Evolutionary conservation across 1,284 basidiomycete species (phyloP).

Genomic region (Tylopilus sp.): DNA sequence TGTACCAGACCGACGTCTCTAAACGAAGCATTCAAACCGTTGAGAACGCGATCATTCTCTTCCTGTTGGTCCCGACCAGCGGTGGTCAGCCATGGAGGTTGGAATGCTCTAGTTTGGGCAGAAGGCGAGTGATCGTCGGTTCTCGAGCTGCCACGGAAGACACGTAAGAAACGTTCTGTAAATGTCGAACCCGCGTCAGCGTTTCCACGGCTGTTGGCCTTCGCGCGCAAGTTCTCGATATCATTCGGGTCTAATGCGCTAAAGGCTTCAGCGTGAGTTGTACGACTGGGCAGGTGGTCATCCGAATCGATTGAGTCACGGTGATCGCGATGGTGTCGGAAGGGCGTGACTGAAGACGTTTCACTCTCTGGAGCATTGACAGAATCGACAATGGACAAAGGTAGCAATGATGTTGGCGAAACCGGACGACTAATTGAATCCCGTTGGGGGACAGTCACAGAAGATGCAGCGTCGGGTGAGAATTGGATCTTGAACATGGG

Average conservation of each 20-base stretch:
- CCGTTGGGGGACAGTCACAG: slow-evolving; percentile 6
- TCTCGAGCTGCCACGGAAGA: slow-evolving; percentile 21
- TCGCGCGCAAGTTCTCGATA: slow-evolving; percentile 47
- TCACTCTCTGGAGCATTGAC: slow-evolving; percentile 10
- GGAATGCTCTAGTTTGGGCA: slow-evolving; percentile 41
- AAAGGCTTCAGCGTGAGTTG: slow-evolving; percentile 70
- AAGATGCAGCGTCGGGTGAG: slow-evolving; percentile 21
- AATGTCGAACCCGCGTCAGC: slow-evolving; percentile 22
- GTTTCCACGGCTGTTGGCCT: slow-evolving; percentile 16
- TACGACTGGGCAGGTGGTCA: slow-evolving; percentile 43
- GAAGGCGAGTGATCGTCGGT: slow-evolving; percentile 23
- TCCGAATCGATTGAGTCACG: slow-evolving; percentile 32
- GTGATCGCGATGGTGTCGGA: slow-evolving; percentile 19
- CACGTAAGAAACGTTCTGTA: slow-evolving; percentile 21
- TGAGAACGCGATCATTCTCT: slow-evolving; percentile 60
- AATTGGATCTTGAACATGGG: slow-evolving; percentile 16
- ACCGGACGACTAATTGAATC: slow-evolving; percentile 19
- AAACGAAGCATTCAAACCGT: slow-evolving; percentile 67
- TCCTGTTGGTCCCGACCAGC: slow-evolving; percentile 60
- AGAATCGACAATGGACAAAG: slow-evolving; percentile 9
- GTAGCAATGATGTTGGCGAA: slow-evolving; percentile 19
- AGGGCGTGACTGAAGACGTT: slow-evolving; percentile 7
- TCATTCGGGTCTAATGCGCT: slow-evolving; percentile 59
- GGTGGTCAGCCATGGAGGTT: slow-evolving; percentile 66
- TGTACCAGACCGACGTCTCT: slow-evolving; percentile 73